Percentiles rank a stretch among this genome's conserved stretches.
Conservation (phyloP, 2,329 filamentous ascomycete genomes). For the Aureobasidium sp. region DNA sequence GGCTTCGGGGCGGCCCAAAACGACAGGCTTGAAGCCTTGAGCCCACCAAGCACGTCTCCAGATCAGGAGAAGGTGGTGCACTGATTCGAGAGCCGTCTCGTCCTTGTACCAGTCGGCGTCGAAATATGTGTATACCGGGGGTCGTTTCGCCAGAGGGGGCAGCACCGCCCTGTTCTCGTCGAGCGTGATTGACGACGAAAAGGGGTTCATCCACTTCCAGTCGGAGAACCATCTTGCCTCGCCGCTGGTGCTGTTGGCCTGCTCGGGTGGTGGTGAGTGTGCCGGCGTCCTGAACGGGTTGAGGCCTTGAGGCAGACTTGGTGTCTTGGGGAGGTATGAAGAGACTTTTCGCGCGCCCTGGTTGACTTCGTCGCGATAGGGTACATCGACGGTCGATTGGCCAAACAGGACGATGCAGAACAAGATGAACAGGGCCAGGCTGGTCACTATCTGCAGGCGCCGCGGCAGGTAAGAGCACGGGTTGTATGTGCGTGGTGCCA, state of each 20-base stretch:
- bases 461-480: slow-evolving; percentile 37
- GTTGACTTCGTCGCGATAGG: slow-evolving; percentile 32
- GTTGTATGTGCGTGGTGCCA: slow-evolving; percentile 21
- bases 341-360: slow-evolving; percentile 35
- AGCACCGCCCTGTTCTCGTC: slow-evolving; percentile 80
- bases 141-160: slow-evolving; percentile 63
- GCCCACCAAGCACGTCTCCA: slow-evolving; percentile 97
- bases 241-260: slow-evolving; percentile 70
- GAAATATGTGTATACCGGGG: slow-evolving; percentile 86
- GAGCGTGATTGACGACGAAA: slow-evolving; percentile 70
- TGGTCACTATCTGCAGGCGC: slow-evolving; percentile 40
- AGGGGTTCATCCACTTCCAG: slow-evolving; percentile 86
- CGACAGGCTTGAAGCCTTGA: slow-evolving; percentile 78
- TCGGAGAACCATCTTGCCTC: slow-evolving; percentile 80
- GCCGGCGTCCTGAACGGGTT: slow-evolving; percentile 64
- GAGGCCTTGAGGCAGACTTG: slow-evolving; percentile 29
- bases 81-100: slow-evolving; percentile 59
- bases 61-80: slow-evolving; percentile 70
- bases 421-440: slow-evolving; percentile 32
- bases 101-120: slow-evolving; percentile 61
- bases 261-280: slow-evolving; percentile 65
- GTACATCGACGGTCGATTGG: slow-evolving; percentile 27
- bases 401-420: slow-evolving; percentile 33
- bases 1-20: slow-evolving; percentile 73
- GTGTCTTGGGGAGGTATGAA: slow-evolving; percentile 26